Conservation (phyloP, 108 stramenopile species). For the Chaetoceros muelleri region DNA sequence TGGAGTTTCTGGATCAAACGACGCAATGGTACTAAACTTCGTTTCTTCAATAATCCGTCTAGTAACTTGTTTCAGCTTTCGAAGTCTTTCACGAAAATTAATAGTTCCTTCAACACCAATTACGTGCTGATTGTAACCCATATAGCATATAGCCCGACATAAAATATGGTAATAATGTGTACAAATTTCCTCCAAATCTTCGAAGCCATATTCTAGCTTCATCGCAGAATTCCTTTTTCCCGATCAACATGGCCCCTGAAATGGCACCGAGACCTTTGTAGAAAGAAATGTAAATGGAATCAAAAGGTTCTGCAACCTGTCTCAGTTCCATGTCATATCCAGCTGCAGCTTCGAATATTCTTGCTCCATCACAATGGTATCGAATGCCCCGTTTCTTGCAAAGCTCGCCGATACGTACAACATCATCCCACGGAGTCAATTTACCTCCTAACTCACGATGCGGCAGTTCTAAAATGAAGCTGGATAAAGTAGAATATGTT, state of each 20-base stretch:
- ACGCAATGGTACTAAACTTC: slow-evolving; percentile 14
- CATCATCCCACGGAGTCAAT: slow-evolving; percentile 50
- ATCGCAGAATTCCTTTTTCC: slow-evolving; percentile 37
- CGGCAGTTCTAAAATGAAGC: slow-evolving; percentile 64
- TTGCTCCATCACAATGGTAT: slow-evolving; percentile 81
- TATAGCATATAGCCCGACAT: slow-evolving; percentile 34
- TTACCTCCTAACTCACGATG: slow-evolving; percentile 84
- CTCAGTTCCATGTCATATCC: slow-evolving; percentile 25
- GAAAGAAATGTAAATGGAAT: slow-evolving; percentile 68
- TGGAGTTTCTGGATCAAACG: slow-evolving; percentile 55
- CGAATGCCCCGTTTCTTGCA: slow-evolving; percentile 26
- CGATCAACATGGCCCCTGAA: slow-evolving; percentile 69
- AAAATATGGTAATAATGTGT: slow-evolving; percentile 53
- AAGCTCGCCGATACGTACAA: slow-evolving; percentile 25
- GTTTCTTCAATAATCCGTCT: slow-evolving; percentile 9
- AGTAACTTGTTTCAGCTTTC: slow-evolving; percentile 30
- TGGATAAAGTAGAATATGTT: slow-evolving; percentile 12
- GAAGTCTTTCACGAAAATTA: slow-evolving; percentile 34
- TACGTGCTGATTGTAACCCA: too few species aligned
- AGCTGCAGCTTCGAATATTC: slow-evolving; percentile 67
- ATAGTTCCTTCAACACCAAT: neutral
- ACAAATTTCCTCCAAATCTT: slow-evolving; percentile 77
- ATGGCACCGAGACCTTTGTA: slow-evolving; percentile 74
- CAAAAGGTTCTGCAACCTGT: slow-evolving; percentile 44
- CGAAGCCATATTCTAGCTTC: slow-evolving; percentile 64